Percentiles rank a stretch among this genome's conserved stretches.
Evolutionary conservation across 768 basidiomycete species (phyloP).

Genomic region (Lactifluus pinguis): DNA sequence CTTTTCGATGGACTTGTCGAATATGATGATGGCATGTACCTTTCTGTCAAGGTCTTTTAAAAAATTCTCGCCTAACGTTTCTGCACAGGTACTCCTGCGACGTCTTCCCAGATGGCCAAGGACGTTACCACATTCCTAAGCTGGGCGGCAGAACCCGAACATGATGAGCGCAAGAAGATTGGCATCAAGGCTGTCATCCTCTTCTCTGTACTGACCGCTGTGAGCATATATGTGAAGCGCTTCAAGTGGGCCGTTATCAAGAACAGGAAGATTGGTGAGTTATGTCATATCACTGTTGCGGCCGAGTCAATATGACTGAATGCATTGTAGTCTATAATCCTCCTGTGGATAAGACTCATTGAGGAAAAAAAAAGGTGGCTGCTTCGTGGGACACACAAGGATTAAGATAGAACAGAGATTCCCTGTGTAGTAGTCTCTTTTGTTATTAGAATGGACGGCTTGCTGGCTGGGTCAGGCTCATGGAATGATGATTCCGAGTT

Average conservation of each 20-base stretch:
- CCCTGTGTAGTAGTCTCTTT: constrained; percentile 11
- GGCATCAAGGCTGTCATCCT: constrained; percentile 94
- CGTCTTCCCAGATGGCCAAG: constrained; percentile 98
- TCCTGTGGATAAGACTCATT: constrained; percentile 42
- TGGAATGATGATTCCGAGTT: background rate
- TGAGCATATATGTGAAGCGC: constrained; percentile 86
- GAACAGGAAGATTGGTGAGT: constrained; percentile 85
- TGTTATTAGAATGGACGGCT: constrained; percentile 2
- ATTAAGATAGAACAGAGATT: constrained; percentile 1
- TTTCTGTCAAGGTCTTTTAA: background rate
- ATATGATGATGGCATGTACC: constrained; percentile 76
- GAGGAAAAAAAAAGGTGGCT: constrained; percentile 1
- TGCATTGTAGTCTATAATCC: constrained; percentile 47
- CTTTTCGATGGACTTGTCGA: constrained; percentile 95
- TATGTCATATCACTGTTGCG: background rate
- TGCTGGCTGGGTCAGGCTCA: background rate
- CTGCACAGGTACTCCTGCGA: constrained; percentile 78
- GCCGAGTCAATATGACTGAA: constrained; percentile 3
- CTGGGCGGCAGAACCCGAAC: constrained; percentile 98
- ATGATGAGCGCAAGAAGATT: constrained; percentile 95
- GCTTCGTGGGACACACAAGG: constrained; percentile 2
- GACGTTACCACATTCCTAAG: constrained; percentile 92
- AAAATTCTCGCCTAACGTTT: background rate
- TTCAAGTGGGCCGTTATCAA: constrained; percentile 93
- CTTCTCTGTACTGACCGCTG: constrained; percentile 72